Percentiles rank a stretch among this genome's conserved stretches.
phyloP scores from a whole-genome alignment of 352 stramenopile genomes.

The Pythium apleroticum region DNA sequence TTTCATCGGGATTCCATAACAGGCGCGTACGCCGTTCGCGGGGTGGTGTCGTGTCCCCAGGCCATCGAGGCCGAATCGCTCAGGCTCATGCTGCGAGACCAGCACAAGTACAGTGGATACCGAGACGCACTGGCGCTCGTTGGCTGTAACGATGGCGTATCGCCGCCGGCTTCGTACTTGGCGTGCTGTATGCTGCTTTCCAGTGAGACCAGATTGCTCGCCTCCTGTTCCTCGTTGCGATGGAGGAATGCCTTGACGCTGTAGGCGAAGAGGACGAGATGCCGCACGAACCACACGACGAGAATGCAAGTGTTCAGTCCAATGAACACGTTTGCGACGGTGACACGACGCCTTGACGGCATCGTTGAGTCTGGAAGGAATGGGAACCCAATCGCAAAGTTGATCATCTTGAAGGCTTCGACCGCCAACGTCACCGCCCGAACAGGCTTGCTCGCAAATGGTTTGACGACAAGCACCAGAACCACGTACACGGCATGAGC shows the following conservation, averaged over 20 bases:
- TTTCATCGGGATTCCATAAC: not conserved
- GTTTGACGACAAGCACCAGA: constrained; percentile 19
- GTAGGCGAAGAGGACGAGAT: constrained; percentile 35
- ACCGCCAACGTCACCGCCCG: constrained; percentile 42
- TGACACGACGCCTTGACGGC: constrained; percentile 34
- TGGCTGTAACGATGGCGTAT: not conserved
- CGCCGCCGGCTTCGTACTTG: not conserved
- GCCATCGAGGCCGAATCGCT: constrained; percentile 5
- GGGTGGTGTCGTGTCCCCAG: constrained; percentile 4
- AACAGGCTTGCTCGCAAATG: constrained; percentile 40
- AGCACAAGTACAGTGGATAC: not conserved
- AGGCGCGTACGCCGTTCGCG: constrained; percentile 11
- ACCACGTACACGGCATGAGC: constrained; percentile 56
- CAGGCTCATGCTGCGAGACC: constrained; percentile 21
- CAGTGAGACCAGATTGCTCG: not conserved
- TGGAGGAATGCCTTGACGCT: constrained; percentile 29
- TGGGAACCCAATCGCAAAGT: constrained; percentile 55
- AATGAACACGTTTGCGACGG: constrained; percentile 55
- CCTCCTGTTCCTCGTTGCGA: not conserved
- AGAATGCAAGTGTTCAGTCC: constrained; percentile 45
- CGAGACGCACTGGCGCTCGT: not conserved
- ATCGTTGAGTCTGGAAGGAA: constrained; percentile 56
- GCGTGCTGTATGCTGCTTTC: not conserved
- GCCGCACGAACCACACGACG: constrained; percentile 28
- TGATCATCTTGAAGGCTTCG: constrained; percentile 54